Evolutionary conservation across 2,329 filamentous ascomycete genomes (phyloP), one percentile per base, ranked within the genome.

Genomic region (Diaporthe capsici): DNA sequence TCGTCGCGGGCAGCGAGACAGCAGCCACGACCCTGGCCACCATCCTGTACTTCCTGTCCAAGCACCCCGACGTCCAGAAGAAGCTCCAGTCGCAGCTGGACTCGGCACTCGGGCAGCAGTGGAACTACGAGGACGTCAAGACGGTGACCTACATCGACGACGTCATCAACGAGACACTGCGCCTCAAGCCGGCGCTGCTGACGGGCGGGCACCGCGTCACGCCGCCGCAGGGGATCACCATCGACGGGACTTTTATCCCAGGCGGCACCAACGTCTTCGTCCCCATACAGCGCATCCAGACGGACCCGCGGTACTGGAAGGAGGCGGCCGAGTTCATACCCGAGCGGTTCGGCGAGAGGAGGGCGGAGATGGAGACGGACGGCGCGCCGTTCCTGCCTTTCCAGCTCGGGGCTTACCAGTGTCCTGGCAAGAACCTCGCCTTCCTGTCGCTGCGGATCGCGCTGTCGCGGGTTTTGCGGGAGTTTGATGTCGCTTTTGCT

Each of bases 181-280:
- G 77, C 28, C 72, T 78, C 20, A 77, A 78, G 58, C 76, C 77
- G 2, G 74, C 76, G 17, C 71, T 77, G 8, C 74, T 73, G 3
- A 75, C 77, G 10, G 77, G 77, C 12, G 74, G 72, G 3, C 71
- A 71, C 31, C 74, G 76, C 58, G 65, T 79, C 28, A 79, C 79
- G 7, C 79, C 79, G 4, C 76, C 78, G 3, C 76, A 80, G 42
- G 80, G 80, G 12, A 68, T 80, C 2, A 77, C 73, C 3, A 75
- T 81, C n/a, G 77, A 72, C 34, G 80, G 76, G 42, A 78, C 71
- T 10, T 80, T 80, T 60, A 80, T 82, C 63, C 80, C 80, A 12
- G 78, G 78, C 0, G 73, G 71, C 15, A 78, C 75, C 10, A 79
- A 79, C 13, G 73, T 81, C 1, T 73, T 73, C 22, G 72, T 73